Conservation (phyloP, 2,329 filamentous ascomycete genomes). For the Cadophora malorum region DNA sequence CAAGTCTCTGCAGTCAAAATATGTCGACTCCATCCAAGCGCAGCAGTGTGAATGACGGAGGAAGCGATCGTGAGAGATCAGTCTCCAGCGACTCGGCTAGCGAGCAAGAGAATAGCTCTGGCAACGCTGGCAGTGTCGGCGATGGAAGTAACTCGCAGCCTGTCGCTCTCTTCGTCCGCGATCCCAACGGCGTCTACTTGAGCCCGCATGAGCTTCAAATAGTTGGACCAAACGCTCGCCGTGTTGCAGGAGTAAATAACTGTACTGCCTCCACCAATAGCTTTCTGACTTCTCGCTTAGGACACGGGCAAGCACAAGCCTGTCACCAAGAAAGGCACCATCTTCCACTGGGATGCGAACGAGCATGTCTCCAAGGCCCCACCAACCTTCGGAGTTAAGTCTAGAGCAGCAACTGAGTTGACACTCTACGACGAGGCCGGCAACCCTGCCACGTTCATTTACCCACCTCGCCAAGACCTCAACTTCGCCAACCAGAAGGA, state of each 20-base stretch:
- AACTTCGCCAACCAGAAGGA: constrained; percentile 2
- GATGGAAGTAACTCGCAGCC: background rate
- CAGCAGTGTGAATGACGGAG: background rate
- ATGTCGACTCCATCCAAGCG: constrained; percentile 7
- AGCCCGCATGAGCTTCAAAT: background rate
- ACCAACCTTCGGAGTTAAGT: constrained; percentile 3
- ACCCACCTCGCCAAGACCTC: background rate
- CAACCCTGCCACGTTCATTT: background rate
- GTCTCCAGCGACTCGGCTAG: background rate
- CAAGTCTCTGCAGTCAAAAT: background rate
- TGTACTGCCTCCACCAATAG: background rate
- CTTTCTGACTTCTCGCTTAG: background rate
- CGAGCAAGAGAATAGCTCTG: background rate
- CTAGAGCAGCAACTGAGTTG: background rate
- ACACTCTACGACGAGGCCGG: background rate
- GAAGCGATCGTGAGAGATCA: background rate
- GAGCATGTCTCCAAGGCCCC: background rate
- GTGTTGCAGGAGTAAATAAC: background rate
- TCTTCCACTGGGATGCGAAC: constrained; percentile 8
- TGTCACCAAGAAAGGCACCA: background rate
- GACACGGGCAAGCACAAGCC: constrained; percentile 1
- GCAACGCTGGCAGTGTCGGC: background rate
- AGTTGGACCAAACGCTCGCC: background rate
- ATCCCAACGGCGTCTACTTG: background rate
- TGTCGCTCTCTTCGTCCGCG: background rate